Evolutionary conservation across 2,329 filamentous ascomycete species (phyloP).

Genomic region (Trichoderma citrinoviride): DNA sequence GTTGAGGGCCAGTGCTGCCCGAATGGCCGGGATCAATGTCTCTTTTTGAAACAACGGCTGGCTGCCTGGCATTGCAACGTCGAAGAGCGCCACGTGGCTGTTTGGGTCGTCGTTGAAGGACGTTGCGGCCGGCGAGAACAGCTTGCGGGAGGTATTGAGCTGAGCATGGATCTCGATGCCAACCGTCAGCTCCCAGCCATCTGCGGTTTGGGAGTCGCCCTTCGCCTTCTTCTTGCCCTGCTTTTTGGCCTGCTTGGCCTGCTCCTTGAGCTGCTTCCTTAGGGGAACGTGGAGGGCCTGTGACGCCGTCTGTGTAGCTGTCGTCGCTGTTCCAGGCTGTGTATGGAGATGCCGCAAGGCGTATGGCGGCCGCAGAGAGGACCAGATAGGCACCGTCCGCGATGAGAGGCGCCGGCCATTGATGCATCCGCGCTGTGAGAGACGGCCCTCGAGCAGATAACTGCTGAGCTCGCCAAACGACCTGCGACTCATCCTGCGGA

Average conservation of each 20-base stretch:
- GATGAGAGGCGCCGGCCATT: constrained; percentile 22
- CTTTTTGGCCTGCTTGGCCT: constrained; percentile 68
- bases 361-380: constrained; percentile 19
- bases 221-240: constrained; percentile 52
- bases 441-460: constrained; percentile 49
- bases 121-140: constrained; percentile 75
- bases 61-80: constrained; percentile 82
- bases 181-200: constrained; percentile 88
- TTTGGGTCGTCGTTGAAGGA: constrained; percentile 71
- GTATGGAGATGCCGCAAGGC: constrained; percentile 35
- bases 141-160: constrained; percentile 81
- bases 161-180: constrained; percentile 98
- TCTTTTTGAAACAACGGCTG: constrained; percentile 83
- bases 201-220: constrained; percentile 49
- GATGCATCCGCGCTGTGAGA: constrained; percentile 45
- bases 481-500: constrained; percentile 43
- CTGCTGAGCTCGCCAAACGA: constrained; percentile 45
- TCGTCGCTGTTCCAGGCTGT: constrained; percentile 24
- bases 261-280: constrained; percentile 70
- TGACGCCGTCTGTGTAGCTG: neutral
- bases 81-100: constrained; percentile 83
- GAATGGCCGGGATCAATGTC: constrained; percentile 82
- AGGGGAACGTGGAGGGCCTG: constrained; percentile 47
- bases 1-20: constrained; percentile 79
- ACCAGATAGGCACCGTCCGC: constrained; percentile 23